Base-by-base conservation (phyloP, 192 early-diverging fungal genomes). In the Linnemannia elongata region DNA sequence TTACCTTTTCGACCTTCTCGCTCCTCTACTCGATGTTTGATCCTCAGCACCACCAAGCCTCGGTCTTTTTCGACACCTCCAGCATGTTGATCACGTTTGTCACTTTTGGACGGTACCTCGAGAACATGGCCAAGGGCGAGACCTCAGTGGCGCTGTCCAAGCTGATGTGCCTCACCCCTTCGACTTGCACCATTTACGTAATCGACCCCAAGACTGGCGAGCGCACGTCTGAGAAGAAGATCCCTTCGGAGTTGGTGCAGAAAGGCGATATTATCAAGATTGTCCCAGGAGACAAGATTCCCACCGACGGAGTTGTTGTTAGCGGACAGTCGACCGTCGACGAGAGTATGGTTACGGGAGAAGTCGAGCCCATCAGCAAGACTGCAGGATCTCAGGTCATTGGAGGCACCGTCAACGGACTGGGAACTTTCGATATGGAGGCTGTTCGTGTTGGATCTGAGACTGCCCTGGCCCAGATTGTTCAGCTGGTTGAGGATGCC, bases 321-420 rank as follows among this genome's bases (percentile, higher is more conserved):
- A 89, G 82, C 35, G 98, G 98, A 24, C 42, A 76, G 7, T 96
- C 96, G 45, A 91, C 92, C 42, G 94, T 98, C 15, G 98, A 99
- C 90, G 98, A 99, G 90, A 96, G 97, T n/a, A 95, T 98, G 77
- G 94, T 99, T 0, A 99, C 98, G 0, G 98, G 98, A 77, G 98
- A 99, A 89, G 95, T 94, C 9, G 87, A 95, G 42, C 93, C 96
- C 6, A 96, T 99, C 52, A 68, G 24, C 80, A 99, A 99, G 85
- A 72, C 76, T 44, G 75, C 52, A 0, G 95, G 94, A 27, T 89
- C 92, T 75, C 47, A 69, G 6, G 93, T 98, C 42, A 97, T 99
- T 85, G 97, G 96, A 27, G 98, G 98, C n/a, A 98, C 97, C 0
- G 96, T 99, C 66, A 99, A 99, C 89, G 93, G 95, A 10, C 90